A percentile compares a stretch with the other conserved stretches of the same genome.
Evolutionary conservation across 371 early-diverging fungal species (phyloP).

Genomic region (Mucor sp.): DNA sequence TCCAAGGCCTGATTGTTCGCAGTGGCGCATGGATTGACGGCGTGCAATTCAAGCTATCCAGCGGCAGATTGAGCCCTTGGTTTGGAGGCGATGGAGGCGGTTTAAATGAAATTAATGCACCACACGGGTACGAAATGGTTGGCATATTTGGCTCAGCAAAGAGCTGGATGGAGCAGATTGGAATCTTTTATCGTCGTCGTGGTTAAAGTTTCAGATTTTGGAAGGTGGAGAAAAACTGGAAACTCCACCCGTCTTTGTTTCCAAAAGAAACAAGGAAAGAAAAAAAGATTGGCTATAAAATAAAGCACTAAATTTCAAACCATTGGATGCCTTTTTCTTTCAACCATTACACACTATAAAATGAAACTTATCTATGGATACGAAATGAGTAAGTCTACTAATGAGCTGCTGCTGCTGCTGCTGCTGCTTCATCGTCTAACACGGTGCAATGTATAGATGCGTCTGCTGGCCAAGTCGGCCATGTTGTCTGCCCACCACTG

Average conservation of each 20-base stretch:
- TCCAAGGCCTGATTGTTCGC: conserved; percentile 45
- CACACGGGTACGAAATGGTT: conserved; percentile 48
- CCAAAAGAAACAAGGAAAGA: not conserved
- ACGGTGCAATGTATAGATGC: not conserved
- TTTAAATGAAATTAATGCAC: conserved; percentile 39
- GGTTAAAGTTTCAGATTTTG: conserved; percentile 5
- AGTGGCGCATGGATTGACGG: conserved; percentile 69
- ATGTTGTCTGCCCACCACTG: conserved; percentile 43
- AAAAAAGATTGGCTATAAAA: not conserved
- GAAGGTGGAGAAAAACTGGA: conserved; percentile 11
- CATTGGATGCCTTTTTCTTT: not conserved
- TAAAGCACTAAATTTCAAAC: not conserved
- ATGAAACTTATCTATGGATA: conserved; percentile 46
- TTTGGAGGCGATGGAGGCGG: conserved; percentile 60
- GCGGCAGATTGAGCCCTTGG: conserved; percentile 55
- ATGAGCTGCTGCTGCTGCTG: not conserved
- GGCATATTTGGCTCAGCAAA: conserved; percentile 56
- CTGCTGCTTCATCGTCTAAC: not conserved
- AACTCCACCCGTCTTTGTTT: not conserved
- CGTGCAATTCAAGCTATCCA: conserved; percentile 51
- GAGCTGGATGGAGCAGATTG: conserved; percentile 55
- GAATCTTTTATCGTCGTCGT: conserved; percentile 29
- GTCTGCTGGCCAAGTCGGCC: conserved; percentile 30
- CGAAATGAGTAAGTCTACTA: conserved; percentile 32
- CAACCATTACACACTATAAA: not conserved